These are phyloP conservation scores for Metrosideros polymorpha DNA, from an alignment of 441 rosid species.

Conservation along the genomic window DNA sequence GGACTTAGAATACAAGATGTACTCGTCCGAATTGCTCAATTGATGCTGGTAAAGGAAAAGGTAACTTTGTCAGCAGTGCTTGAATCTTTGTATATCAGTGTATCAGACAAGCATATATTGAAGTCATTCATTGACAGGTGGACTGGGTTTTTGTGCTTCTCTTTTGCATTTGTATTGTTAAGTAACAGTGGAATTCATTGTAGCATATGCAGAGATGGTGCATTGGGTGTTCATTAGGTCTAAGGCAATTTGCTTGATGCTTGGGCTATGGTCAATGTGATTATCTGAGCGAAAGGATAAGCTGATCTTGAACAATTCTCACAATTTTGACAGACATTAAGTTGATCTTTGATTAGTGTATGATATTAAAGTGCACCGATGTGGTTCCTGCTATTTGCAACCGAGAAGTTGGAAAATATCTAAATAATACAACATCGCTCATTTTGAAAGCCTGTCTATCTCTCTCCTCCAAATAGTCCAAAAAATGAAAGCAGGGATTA, in stretches of 20 bases:
- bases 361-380: not conserved
- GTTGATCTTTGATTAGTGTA: not conserved
- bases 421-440: not conserved
- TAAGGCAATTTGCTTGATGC: not conserved
- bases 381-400: not conserved
- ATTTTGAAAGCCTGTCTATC: not conserved
- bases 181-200: not conserved
- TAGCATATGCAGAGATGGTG: not conserved
- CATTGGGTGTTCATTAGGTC: not conserved
- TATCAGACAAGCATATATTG: not conserved
- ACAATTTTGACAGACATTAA: not conserved
- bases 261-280: not conserved
- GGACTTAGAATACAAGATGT: constrained; percentile 93
- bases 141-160: not conserved
- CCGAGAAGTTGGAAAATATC: not conserved
- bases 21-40: constrained; percentile 67
- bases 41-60: constrained; percentile 62
- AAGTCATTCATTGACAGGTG: not conserved
- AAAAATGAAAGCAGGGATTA: not conserved
- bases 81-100: not conserved
- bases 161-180: not conserved
- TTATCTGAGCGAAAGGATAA: not conserved
- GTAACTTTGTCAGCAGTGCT: constrained; percentile 27
- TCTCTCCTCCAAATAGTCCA: not conserved
- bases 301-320: not conserved